Evolutionary conservation across 768 basidiomycete genomes (phyloP).

Genomic region (Russula sp.): DNA sequence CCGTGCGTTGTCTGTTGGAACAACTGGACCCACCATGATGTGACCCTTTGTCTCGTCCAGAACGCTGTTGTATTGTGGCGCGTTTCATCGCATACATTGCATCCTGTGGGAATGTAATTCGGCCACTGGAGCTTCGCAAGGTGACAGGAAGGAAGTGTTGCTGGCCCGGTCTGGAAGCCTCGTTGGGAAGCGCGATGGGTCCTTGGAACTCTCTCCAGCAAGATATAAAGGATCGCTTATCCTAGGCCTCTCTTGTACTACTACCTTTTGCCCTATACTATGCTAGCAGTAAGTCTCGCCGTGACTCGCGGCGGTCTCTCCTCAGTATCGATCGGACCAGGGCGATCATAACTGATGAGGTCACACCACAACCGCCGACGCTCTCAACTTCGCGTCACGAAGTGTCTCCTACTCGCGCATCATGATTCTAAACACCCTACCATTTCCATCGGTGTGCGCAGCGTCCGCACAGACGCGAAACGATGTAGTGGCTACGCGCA

Average conservation of each 20-base stretch:
- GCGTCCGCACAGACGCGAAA: too few relatives aligned
- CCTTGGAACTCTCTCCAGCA: not conserved
- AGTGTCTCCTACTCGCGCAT: too few relatives aligned
- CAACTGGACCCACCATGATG: not conserved
- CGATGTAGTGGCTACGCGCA: too few relatives aligned
- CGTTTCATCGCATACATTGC: conserved; percentile 14
- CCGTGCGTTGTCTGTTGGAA: not conserved
- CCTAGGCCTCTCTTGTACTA: not conserved
- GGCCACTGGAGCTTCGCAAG: not conserved
- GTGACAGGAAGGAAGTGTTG: conserved; percentile 4
- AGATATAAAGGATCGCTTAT: not conserved
- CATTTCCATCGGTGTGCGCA: too few relatives aligned
- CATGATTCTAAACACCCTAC: too few relatives aligned
- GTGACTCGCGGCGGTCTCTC: too few relatives aligned
- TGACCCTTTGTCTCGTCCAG: not conserved
- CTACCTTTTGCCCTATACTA: not conserved
- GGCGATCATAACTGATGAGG: too few relatives aligned
- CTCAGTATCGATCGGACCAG: not conserved
- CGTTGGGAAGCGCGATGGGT: not conserved
- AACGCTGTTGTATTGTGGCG: conserved; percentile 20
- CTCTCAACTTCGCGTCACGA: too few relatives aligned
- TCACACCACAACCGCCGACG: too few relatives aligned
- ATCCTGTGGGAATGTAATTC: conserved; percentile 2
- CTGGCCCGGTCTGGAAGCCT: not conserved
- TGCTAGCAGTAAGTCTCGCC: not conserved